Percentiles rank a stretch among this genome's conserved stretches.
phyloP scores from a whole-genome alignment of 2,329 filamentous ascomycete genomes.

The Diaporthe amygdali region DNA sequence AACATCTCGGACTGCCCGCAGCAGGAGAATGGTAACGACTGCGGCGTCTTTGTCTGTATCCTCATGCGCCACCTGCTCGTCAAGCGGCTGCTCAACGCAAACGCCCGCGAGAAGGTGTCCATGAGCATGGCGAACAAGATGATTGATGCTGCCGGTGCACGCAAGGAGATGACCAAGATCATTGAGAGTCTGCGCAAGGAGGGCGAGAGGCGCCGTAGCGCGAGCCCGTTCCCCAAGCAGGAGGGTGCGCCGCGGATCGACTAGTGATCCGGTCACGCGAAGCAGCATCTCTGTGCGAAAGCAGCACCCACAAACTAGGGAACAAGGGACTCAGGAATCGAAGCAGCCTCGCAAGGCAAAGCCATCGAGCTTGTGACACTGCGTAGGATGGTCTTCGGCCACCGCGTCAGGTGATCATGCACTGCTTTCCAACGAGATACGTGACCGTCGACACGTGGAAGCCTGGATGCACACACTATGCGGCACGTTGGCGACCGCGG shows the following conservation, averaged over 20 bases:
- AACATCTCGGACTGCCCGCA: slow-evolving; percentile 86
- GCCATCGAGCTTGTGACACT: too few species aligned
- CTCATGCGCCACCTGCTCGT: slow-evolving; percentile 94
- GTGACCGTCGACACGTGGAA: too few species aligned
- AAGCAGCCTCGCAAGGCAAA: too few species aligned
- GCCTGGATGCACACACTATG: too few species aligned
- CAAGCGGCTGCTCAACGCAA: slow-evolving; percentile 79
- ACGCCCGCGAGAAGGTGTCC: slow-evolving; percentile 83
- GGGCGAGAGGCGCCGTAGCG: slow-evolving; percentile 73
- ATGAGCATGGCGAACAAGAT: slow-evolving; percentile 91
- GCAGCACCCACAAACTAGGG: too few species aligned
- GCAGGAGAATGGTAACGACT: slow-evolving; percentile 92
- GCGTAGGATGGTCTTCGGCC: too few species aligned
- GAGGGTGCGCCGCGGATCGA: slow-evolving; percentile 51
- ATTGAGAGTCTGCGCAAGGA: slow-evolving; percentile 89
- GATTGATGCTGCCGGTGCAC: slow-evolving; percentile 78
- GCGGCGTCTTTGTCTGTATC: slow-evolving; percentile 94
- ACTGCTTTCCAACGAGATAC: too few species aligned
- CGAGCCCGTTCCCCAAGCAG: slow-evolving; percentile 39
- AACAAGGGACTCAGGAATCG: too few species aligned
- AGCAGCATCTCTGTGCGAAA: neutral
- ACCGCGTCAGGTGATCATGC: too few species aligned
- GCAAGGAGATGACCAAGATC: slow-evolving; percentile 90
- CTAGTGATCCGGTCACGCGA: slow-evolving; percentile 31
- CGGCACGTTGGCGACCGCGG: too few species aligned